Evolutionary conservation across 2,329 filamentous ascomycete species (phyloP).

Genomic region (Neofusicoccum sp.): DNA sequence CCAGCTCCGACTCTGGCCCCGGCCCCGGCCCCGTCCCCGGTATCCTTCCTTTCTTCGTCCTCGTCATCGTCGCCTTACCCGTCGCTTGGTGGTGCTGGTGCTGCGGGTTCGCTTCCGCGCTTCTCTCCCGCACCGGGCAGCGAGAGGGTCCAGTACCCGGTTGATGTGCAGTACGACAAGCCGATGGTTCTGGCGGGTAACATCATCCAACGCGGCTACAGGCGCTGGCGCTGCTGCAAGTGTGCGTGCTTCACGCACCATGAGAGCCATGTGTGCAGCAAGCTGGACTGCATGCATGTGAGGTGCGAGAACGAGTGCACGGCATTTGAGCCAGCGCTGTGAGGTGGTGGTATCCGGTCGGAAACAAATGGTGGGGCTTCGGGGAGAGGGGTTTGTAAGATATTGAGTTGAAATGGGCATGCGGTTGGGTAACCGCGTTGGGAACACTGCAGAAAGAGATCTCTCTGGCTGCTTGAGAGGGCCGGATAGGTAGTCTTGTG

Average conservation of each 20-base stretch:
- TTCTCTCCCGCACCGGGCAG: not conserved
- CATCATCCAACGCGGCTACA: not conserved
- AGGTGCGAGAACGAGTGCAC: slow-evolving; percentile 10
- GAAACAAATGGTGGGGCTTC: not conserved
- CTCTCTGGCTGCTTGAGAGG: not conserved
- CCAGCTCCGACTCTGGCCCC: not conserved
- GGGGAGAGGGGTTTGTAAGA: not conserved
- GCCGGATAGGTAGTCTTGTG: not conserved
- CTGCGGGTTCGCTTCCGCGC: not conserved
- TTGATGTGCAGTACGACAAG: not conserved
- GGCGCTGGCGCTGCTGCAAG: slow-evolving; percentile 17
- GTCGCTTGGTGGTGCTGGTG: not conserved
- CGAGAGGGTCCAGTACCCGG: not conserved
- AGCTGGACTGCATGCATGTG: slow-evolving; percentile 12
- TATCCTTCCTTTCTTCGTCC: too few species aligned
- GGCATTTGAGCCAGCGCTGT: not conserved
- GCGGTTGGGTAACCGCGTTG: not conserved
- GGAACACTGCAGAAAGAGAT: not conserved
- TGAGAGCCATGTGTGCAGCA: slow-evolving; percentile 17
- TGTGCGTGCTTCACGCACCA: slow-evolving; percentile 17
- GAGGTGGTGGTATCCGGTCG: not conserved
- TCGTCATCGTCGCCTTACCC: not conserved
- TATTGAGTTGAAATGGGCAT: not conserved
- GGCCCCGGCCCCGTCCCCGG: not conserved
- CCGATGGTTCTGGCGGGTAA: not conserved